Evolutionary conservation across 208 protist species (phyloP).

Genomic region (Borovskyia barvae): DNA sequence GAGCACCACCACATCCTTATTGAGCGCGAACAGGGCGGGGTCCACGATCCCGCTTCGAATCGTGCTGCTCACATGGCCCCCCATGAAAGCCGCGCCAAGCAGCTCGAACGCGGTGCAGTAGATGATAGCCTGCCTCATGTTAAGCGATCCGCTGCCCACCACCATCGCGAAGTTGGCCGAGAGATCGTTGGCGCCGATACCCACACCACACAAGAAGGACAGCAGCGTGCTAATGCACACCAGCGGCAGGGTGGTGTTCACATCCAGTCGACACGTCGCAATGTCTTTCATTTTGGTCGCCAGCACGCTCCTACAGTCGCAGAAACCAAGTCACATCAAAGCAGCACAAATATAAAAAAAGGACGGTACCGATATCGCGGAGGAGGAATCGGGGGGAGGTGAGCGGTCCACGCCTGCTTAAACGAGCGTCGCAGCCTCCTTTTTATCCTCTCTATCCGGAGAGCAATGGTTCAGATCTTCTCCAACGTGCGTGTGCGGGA

Average conservation of each 20-base stretch:
- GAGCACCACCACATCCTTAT: slow-evolving; percentile 65
- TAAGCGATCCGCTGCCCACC: slow-evolving; percentile 77
- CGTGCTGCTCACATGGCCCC: slow-evolving; percentile 70
- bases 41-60: slow-evolving; percentile 79
- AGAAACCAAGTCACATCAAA: no score
- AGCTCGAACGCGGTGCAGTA: slow-evolving; percentile 84
- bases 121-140: slow-evolving; percentile 77
- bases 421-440: no score
- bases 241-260: slow-evolving; percentile 72
- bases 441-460: no score
- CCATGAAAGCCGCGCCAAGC: slow-evolving; percentile 84
- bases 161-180: slow-evolving; percentile 88
- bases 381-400: no score
- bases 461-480: no score
- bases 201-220: slow-evolving; percentile 81
- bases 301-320: no score
- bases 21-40: slow-evolving; percentile 52
- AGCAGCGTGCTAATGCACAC: slow-evolving; percentile 73
- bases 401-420: no score
- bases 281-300: slow-evolving; percentile 16
- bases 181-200: slow-evolving; percentile 83
- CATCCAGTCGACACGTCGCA: slow-evolving; percentile 47
- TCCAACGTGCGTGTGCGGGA: no score
- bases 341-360: no score
- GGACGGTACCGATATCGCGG: no score